These are phyloP conservation scores for Metschnikowia matae DNA, from an alignment of 805 yeast genomes.

Conservation along the genomic window DNA sequence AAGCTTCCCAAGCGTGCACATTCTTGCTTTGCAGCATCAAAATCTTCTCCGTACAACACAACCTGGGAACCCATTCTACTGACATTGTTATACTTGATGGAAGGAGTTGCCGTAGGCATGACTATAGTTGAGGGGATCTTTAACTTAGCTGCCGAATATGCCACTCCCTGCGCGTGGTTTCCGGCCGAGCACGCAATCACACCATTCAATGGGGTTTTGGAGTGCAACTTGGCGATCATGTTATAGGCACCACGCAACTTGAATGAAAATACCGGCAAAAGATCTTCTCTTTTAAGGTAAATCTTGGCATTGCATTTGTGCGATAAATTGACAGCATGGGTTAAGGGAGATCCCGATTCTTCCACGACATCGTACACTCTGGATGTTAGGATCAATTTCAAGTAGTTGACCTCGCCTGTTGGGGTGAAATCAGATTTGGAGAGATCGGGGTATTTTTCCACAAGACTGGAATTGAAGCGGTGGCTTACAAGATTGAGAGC, in stretches of 20 bases:
- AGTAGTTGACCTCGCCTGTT: conserved; percentile 82
- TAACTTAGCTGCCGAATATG: conserved; percentile 79
- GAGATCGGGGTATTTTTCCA: conserved; percentile 43
- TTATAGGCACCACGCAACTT: conserved; percentile 97
- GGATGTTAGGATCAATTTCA: conserved; percentile 84
- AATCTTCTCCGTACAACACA: conserved; percentile 88
- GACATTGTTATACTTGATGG: conserved; percentile 89
- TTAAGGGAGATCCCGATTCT: conserved; percentile 72
- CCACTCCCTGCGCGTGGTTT: conserved; percentile 99
- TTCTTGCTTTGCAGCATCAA: conserved; percentile 91
- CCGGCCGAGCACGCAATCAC: conserved; percentile 99
- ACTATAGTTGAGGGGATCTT: conserved; percentile 94
- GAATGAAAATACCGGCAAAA: conserved; percentile 92
- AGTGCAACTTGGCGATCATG: conserved; percentile 83
- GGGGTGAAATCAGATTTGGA: conserved; percentile 47
- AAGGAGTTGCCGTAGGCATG: conserved; percentile 97
- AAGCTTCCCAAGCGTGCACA: conserved; percentile 67
- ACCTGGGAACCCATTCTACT: conserved; percentile 91
- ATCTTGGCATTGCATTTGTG: conserved; percentile 74
- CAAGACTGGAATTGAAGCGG: conserved; percentile 8
- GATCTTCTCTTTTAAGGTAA: conserved; percentile 83
- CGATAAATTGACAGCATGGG: conserved; percentile 69
- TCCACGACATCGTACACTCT: conserved; percentile 92
- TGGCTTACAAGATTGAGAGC: not conserved
- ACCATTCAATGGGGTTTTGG: conserved; percentile 64